These are phyloP conservation scores for Margaritispora aquatica DNA, from an alignment of 495 filamentous ascomycete species.

Conservation along the genomic window DNA sequence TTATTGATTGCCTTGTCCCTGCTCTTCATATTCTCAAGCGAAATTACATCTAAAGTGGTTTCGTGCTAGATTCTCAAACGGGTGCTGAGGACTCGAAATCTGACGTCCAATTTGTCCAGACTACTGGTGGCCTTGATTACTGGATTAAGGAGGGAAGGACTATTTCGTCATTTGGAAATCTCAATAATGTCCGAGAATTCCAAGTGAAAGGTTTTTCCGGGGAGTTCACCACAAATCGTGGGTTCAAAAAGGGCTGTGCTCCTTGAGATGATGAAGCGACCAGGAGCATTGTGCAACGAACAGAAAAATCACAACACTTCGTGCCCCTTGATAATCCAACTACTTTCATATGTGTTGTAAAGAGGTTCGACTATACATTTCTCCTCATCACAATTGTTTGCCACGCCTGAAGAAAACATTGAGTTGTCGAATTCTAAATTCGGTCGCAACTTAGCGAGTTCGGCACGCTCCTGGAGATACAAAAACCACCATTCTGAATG, in stretches of 20 bases:
- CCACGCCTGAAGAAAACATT: too few relatives aligned
- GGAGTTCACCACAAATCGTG: not conserved
- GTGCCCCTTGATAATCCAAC: not conserved
- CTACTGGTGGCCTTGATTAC: slow-evolving; percentile 9
- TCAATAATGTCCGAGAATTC: slow-evolving; percentile 5
- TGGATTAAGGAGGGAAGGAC: not conserved
- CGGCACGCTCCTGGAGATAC: slow-evolving; percentile 11
- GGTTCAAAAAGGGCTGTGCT: not conserved
- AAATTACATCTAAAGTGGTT: not conserved
- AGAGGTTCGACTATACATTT: not conserved
- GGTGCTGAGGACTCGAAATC: not conserved
- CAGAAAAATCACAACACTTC: slow-evolving; percentile 6
- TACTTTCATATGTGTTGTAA: not conserved
- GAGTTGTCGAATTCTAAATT: too few relatives aligned
- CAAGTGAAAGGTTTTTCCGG: not conserved
- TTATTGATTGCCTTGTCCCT: slow-evolving; percentile 26
- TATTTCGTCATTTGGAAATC: slow-evolving; percentile 9
- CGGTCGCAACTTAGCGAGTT: not conserved
- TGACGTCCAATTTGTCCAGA: slow-evolving; percentile 9
- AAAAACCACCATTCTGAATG: slow-evolving; percentile 19
- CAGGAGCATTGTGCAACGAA: slow-evolving; percentile 2
- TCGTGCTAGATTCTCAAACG: not conserved
- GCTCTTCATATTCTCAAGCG: slow-evolving; percentile 14
- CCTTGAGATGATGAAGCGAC: slow-evolving; percentile 6
- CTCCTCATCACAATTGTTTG: not conserved